These are phyloP conservation scores for Cercospora nicotianae DNA, from an alignment of 2,329 filamentous ascomycete species.

Conservation along the genomic window DNA sequence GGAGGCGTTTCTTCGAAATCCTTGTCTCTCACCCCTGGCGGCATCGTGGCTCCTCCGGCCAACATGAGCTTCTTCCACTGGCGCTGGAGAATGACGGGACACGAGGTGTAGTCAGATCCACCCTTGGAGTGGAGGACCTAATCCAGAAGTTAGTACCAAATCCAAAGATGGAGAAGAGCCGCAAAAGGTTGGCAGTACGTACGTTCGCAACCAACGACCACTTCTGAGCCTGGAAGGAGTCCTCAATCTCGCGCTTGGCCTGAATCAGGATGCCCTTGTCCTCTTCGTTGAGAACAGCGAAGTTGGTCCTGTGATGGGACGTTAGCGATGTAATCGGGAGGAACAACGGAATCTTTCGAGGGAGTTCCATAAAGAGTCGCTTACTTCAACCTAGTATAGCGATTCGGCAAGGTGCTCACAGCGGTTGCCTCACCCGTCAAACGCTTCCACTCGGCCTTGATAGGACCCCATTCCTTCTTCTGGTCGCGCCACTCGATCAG, in stretches of 20 bases:
- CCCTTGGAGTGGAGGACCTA: constrained; percentile 34
- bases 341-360: not conserved
- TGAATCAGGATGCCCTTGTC: constrained; percentile 36
- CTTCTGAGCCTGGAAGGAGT: constrained; percentile 42
- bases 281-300: constrained; percentile 39
- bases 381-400: constrained; percentile 36
- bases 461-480: constrained; percentile 32
- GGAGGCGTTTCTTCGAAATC: constrained; percentile 29
- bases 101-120: constrained; percentile 38
- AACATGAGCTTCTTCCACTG: constrained; percentile 45
- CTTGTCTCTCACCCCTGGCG: constrained; percentile 27
- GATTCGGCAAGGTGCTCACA: constrained; percentile 41
- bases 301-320: constrained; percentile 38
- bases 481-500: constrained; percentile 35
- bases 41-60: constrained; percentile 27
- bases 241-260: constrained; percentile 44
- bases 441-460: constrained; percentile 31
- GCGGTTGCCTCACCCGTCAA: constrained; percentile 40
- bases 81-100: constrained; percentile 38
- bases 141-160: too few species aligned
- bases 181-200: not conserved
- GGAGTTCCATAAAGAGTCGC: not conserved
- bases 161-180: not conserved
- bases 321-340: not conserved
- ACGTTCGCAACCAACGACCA: constrained; percentile 42